Evolutionary conservation across 169 alveolate genomes (phyloP).

Genomic region (Plasmodium cynomolgi): DNA sequence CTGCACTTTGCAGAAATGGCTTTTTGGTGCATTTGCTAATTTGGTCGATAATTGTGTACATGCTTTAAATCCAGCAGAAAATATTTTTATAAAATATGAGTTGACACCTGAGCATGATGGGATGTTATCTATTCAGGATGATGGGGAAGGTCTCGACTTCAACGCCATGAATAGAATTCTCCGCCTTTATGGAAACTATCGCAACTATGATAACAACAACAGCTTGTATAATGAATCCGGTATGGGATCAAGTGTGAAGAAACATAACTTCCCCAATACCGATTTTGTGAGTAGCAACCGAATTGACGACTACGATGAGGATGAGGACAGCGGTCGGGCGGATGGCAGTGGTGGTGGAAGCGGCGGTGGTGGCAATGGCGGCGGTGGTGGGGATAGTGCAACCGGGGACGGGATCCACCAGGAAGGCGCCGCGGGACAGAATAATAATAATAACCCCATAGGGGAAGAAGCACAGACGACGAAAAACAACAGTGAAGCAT

Average conservation of each 20-base stretch:
- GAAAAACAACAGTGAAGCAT: neutral
- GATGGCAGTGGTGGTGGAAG: neutral
- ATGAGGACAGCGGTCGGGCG: neutral
- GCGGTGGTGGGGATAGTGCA: neutral
- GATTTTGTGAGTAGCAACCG: neutral
- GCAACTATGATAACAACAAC: conserved; percentile 35
- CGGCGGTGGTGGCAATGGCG: neutral
- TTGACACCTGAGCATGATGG: conserved; percentile 85
- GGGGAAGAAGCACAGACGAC: neutral
- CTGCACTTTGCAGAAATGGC: conserved; percentile 87
- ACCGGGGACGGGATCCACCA: neutral
- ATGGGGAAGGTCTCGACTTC: conserved; percentile 87
- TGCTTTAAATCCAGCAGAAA: conserved; percentile 79
- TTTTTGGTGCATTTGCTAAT: conserved; percentile 90
- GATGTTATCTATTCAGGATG: conserved; percentile 86
- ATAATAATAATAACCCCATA: neutral
- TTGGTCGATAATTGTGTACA: conserved; percentile 85
- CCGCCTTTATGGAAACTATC: conserved; percentile 85
- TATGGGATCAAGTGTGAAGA: conserved; percentile 15
- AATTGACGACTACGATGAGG: conserved; percentile 26
- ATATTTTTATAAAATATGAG: conserved; percentile 80
- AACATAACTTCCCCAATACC: conserved; percentile 44
- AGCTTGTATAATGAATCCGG: neutral
- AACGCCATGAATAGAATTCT: conserved; percentile 84
- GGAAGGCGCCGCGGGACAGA: neutral